These are phyloP conservation scores for Moesziomyces parantarcticus DNA, from an alignment of 1,284 basidiomycete species.

Conservation along the genomic window DNA sequence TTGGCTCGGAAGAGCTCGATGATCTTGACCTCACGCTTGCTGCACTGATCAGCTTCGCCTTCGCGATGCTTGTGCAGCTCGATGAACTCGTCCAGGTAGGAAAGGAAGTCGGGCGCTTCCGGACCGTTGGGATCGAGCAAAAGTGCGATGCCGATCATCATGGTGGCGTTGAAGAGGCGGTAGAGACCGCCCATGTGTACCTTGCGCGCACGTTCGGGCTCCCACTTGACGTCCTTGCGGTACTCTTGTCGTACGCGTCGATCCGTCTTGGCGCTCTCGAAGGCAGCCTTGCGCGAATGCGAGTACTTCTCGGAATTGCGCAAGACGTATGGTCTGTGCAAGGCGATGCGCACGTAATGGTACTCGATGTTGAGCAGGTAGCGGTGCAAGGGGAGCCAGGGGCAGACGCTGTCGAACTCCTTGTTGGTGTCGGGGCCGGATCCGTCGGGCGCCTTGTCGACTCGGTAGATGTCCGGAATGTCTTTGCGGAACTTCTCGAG, in stretches of 20 bases:
- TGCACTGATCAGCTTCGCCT: conserved; percentile 59
- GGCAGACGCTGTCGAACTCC: conserved; percentile 54
- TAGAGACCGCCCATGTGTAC: conserved; percentile 63
- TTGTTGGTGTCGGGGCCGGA: conserved; percentile 45
- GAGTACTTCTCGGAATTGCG: conserved; percentile 59
- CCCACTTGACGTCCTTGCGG: conserved; percentile 58
- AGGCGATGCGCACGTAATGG: conserved; percentile 61
- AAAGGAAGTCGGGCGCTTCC: conserved; percentile 51
- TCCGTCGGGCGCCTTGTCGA: conserved; percentile 74
- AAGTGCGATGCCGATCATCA: conserved; percentile 64
- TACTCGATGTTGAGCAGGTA: conserved; percentile 64
- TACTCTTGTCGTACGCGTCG: conserved; percentile 58
- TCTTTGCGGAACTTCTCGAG: conserved; percentile 83
- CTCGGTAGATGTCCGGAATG: conserved; percentile 80
- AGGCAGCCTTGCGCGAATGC: conserved; percentile 54
- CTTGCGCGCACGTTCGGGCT: conserved; percentile 51
- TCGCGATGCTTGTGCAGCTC: conserved; percentile 51
- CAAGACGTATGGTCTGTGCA: conserved; percentile 63
- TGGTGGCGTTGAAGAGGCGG: conserved; percentile 60
- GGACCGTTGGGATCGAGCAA: conserved; percentile 55
- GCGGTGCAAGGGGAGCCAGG: conserved; percentile 59
- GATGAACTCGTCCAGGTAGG: conserved; percentile 62
- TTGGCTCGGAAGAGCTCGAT: conserved; percentile 63
- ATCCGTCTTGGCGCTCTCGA: conserved; percentile 59
- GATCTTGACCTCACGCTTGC: conserved; percentile 63